Base-by-base conservation (phyloP, 495 filamentous ascomycete genomes). In the Lepidopterella palustris region DNA sequence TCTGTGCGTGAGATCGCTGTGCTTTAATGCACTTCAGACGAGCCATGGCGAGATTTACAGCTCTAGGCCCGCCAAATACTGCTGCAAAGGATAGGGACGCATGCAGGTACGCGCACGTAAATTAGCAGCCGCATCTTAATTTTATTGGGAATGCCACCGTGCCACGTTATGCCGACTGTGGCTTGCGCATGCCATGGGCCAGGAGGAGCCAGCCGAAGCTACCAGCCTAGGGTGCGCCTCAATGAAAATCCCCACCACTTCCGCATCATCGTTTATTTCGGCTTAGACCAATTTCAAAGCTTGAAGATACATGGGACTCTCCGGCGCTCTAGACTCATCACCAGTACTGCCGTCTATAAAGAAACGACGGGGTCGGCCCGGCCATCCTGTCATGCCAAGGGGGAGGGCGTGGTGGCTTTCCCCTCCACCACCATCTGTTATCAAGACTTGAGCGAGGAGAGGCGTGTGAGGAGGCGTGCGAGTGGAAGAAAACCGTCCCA, bases 81-180 rank as follows among this genome's bases (percentile, higher is more conserved):
- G 5, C 31, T 45, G 48, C 60, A 53, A 27, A 21, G 39, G 53
- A 53, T 45, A 52, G 53, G 55, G 47, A 45, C 53, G 39, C 20
- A 57, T 63, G 64, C 64, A 63, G 59, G 64, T 62, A 66, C 64
- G 60, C 64, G 59, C 45, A 21, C 45, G 25, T 54, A 18, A 42
- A 42, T 42, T 42, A 42, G 35, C 35, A 42, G 35, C 35, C 35
- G 35, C 35, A 42, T 42, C 35, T 42, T 42, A 42, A 42, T 15
- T 15, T 42, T 42, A 42, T 42, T 42, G 35, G 35, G 18, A 42
- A 42, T 42, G 35, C 35, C 35, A 42, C n/a, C 35, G 35, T 42
- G 13, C 35, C 35, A 42, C 10, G 13, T 13, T 18, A 15, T 42
- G 35, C 35, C 10, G 9, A n/a, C 27, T 31, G 58, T 65, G 62